Base-by-base conservation (phyloP, 73 alveolate genomes). In the Paramecium caudatum region DNA sequence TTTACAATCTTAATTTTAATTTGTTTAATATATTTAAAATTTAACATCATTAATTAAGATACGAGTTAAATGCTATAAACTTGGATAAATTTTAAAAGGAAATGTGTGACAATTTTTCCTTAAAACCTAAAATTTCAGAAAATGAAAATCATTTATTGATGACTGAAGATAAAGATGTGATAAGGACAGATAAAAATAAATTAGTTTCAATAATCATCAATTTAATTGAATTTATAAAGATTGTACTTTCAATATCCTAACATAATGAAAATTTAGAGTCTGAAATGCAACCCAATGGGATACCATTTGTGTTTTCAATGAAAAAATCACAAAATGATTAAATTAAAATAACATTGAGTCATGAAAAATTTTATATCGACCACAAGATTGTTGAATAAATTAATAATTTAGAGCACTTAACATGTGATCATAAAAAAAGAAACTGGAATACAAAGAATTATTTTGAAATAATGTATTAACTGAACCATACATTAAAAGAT, bases 1-100 rank as follows among this genome's bases (percentile, higher is more conserved):
- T 45, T 16, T 74, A 27, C 27, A 74, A 74, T 45, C 45, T 27
- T 12, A 39, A 23, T 45, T 21, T 13, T 74, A 74, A 74, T 45
- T 41, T 74, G 21, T 74, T 8, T 33, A 74, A 74, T 45, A 13
- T 74, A n/a, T 74, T 17, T 17, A 74, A 74, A 74, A 39, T 74
- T 15, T 41, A 30, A 0, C 33, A 74, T 10, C 36, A 25, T 8
- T 74, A 74, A 43, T n/a, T 74, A 1, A 74, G 43, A 74, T 74
- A 74, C 43, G 88, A 74, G 16, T 8, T 74, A 21, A 34, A 74
- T 17, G 70, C 36, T 15, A 3, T 41, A 0, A 16, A 74, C 32
- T 9, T 43, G 10, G 68, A 43, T 39, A 8, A 4, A 41, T 30
- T 27, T 74, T 74, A 41, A 16, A 45, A 23, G 10, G 8, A n/a